Percentiles rank a stretch among this genome's conserved stretches.
Evolutionary conservation across 2,329 filamentous ascomycete species (phyloP).

Genomic region (Camptophora hylomeconis): DNA sequence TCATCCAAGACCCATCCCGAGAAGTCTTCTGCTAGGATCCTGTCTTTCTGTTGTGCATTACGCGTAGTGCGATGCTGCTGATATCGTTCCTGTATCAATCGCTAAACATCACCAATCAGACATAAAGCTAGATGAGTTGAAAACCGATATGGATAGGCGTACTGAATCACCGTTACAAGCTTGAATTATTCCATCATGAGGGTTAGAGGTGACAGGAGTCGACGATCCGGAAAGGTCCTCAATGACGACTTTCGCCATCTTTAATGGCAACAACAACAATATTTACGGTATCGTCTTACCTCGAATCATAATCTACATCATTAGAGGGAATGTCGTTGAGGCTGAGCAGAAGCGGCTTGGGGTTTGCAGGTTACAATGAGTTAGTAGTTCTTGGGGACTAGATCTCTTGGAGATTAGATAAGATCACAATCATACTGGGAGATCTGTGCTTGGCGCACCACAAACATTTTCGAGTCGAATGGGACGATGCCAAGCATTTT

Average conservation of each 20-base stretch:
- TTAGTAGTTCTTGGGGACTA: too few species aligned
- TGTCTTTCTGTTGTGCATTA: constrained; percentile 61
- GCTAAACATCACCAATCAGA: constrained; percentile 30
- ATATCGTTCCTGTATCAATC: constrained; percentile 59
- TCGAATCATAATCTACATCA: too few species aligned
- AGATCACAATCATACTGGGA: too few species aligned
- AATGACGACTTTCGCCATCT: constrained; percentile 20
- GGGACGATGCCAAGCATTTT: too few species aligned
- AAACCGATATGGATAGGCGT: constrained; percentile 21
- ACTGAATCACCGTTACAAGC: constrained; percentile 56
- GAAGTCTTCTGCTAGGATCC: constrained; percentile 55
- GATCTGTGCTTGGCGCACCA: too few species aligned
- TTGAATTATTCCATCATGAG: constrained; percentile 60
- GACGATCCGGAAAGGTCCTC: constrained; percentile 25
- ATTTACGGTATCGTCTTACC: too few species aligned
- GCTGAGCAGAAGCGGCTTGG: too few species aligned
- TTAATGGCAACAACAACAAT: too few species aligned
- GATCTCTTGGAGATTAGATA: too few species aligned
- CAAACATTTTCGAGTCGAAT: too few species aligned
- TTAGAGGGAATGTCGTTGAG: too few species aligned
- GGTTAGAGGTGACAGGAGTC: constrained; percentile 44
- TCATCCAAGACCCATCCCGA: constrained; percentile 62
- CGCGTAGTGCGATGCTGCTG: constrained; percentile 58
- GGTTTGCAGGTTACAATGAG: too few species aligned
- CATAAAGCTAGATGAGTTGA: constrained; percentile 7